Base-by-base conservation (phyloP, 345 rosid species). In the Populus euphratica region DNA sequence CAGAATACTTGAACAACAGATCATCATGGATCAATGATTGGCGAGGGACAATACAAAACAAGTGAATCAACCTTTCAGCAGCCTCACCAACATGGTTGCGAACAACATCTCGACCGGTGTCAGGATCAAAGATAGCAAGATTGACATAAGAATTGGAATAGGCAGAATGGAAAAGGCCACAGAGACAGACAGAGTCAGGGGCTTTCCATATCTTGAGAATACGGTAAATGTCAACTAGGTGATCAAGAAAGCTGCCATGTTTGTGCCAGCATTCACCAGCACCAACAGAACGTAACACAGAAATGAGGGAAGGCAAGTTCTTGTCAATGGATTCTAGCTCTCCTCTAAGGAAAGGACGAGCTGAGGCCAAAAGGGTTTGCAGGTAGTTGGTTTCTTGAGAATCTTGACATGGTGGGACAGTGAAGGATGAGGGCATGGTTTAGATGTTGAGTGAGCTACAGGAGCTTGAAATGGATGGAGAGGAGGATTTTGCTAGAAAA, bases 251-350 rank as follows among this genome's bases (percentile, higher is more conserved):
- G 87, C 91, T 93, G 27, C 98, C 98, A 78, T 93, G 98, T 81
- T 96, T 96, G 87, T 96, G 98, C 98, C 98, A 96, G 85, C 99
- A 96, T 90, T 96, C 99, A 8, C 98, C 99, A 4, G 98, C 99
- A 11, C 99, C 98, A 9, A 89, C 96, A 41, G 96, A 91, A 20
- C 91, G 93, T 62, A 96, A 83, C 49, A 91, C 92, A 35, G 92
- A 81, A 21, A 96, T 78, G 11, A 93, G 80, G 3, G 91, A 80
- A 33, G 95, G 98, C 65, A 93, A 82, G 8, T 88, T 88, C 2
- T 80, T 70, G 82, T 96, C 92, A 16, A 93, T 64, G 35, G 81
- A 59, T 77, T 93, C 90, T 8, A 93, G 90, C 86, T 96, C 93
- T 27, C 97, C 96, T 8, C 98, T 92, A 71, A 96, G 98, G 76